phyloP scores from a whole-genome alignment of 1,284 basidiomycete species.

The Clitocybe nebularis region DNA sequence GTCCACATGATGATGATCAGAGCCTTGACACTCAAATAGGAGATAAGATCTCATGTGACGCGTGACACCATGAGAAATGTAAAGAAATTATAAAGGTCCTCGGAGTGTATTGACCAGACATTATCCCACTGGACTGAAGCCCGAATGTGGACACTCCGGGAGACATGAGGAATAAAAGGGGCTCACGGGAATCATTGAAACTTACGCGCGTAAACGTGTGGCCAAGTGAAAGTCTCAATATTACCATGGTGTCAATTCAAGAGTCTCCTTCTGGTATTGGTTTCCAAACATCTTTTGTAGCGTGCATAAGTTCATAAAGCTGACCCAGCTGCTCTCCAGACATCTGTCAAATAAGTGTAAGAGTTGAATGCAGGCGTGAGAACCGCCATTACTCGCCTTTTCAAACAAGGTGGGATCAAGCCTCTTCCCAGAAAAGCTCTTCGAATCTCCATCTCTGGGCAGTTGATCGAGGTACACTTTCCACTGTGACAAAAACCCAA shows the following conservation, averaged over 20 bases:
- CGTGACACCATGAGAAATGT: slow-evolving; percentile 16
- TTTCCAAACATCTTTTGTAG: slow-evolving; percentile 84
- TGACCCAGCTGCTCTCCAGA: slow-evolving; percentile 90
- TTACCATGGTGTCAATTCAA: slow-evolving; percentile 3
- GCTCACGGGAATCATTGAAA: neutral
- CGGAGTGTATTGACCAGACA: too few relatives aligned
- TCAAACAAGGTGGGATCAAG: slow-evolving; percentile 77
- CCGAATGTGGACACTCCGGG: too few relatives aligned
- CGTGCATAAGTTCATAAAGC: slow-evolving; percentile 89
- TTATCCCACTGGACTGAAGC: too few relatives aligned
- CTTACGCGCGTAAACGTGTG: neutral
- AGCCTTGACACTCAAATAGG: neutral
- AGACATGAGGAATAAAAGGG: neutral
- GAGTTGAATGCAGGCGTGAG: slow-evolving; percentile 1
- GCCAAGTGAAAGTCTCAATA: slow-evolving; percentile 1
- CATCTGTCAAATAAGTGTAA: slow-evolving; percentile 49
- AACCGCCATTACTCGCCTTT: slow-evolving; percentile 48
- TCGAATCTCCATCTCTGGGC: slow-evolving; percentile 38
- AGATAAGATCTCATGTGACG: slow-evolving; percentile 11
- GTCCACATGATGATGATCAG: neutral
- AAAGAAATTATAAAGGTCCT: too few relatives aligned
- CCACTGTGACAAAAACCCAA: slow-evolving; percentile 93
- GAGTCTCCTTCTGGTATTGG: slow-evolving; percentile 31
- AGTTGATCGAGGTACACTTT: slow-evolving; percentile 83
- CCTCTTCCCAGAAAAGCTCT: slow-evolving; percentile 61